These are phyloP conservation scores for Pistacia vera DNA, from an alignment of 345 rosid genomes.

Conservation along the genomic window DNA sequence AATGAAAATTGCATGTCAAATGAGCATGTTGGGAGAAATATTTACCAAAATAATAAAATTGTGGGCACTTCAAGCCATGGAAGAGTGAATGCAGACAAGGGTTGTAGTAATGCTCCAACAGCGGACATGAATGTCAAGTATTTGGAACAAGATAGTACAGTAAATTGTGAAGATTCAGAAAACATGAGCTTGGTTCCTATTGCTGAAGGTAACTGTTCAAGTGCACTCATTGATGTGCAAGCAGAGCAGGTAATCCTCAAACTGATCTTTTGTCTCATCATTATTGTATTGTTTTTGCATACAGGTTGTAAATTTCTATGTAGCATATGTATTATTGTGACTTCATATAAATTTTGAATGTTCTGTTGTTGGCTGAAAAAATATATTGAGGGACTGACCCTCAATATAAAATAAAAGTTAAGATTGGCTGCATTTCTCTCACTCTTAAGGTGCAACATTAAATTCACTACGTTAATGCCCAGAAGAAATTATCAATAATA, in stretches of 20 bases:
- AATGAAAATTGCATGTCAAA: constrained; percentile 26
- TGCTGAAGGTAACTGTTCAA: constrained; percentile 26
- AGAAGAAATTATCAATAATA: not conserved
- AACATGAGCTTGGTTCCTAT: constrained; percentile 24
- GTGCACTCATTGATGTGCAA: constrained; percentile 21
- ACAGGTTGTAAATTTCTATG: constrained; percentile 1
- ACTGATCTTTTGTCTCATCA: not conserved
- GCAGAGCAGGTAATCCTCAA: constrained; percentile 42
- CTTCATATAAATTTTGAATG: not conserved
- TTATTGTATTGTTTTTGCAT: constrained; percentile 8
- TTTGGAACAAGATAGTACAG: constrained; percentile 24
- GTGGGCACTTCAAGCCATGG: constrained; percentile 20
- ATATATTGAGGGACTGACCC: not conserved
- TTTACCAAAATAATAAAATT: constrained; percentile 12
- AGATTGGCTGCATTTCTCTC: not conserved
- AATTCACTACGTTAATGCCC: not conserved
- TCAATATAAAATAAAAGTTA: not conserved
- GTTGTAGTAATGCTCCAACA: constrained; percentile 20
- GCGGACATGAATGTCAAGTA: constrained; percentile 4
- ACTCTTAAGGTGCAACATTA: not conserved
- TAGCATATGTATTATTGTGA: not conserved
- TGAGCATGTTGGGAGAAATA: constrained; percentile 25
- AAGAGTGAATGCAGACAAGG: constrained; percentile 9
- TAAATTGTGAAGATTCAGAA: constrained; percentile 34
- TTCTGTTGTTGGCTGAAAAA: not conserved